Evolutionary conservation across 805 yeast genomes (phyloP), one percentile per base, ranked within the genome.

Genomic region (Kuraishia floccosa): DNA sequence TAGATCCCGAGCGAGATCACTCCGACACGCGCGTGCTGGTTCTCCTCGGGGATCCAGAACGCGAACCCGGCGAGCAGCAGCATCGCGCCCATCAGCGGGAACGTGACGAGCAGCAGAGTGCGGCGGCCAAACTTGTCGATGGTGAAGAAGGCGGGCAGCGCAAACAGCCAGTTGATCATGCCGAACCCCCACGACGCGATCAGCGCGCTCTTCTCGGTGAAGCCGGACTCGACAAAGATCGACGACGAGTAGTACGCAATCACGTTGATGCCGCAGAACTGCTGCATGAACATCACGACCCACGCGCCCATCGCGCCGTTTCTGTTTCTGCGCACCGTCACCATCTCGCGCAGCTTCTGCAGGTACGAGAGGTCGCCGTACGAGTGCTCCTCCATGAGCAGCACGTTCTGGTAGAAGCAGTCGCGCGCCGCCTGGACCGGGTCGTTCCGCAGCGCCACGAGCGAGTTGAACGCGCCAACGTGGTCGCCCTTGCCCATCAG

Each of bases 171-270:
- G 54, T 82, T 82, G 42, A 84, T 56, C 64, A 77, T 70, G 49
- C 94, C 94, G 42, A 79, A 84, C 2, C 94, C 94, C 73, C 86
- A 70, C 1, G 93, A 81, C 0, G 93, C 93, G 42, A 79, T 56
- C 47, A 84, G 54, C 0, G 94, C 76, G 35, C 69, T 63, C 38
- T 68, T 61, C 37, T 68, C 72, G 25, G 68, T 53, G 53, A 78
- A 76, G 27, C 79, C 80, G 15, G 86, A 72, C 35, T 74, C 66
- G 16, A 65, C 52, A 56, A 84, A 84, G 35, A 84, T 83, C 8
- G 80, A 64, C 0, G 91, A 76, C 1, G 89, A 79, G 54, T 81
- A 84, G 56, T 83, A 80, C 13, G 93, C 89, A 54, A 84, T 82
- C 32, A 83, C 89, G 47, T 84, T 84, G 51, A 84, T 72, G 43